Evolutionary conservation across 1,284 basidiomycete genomes (phyloP), one percentile per base, ranked within the genome.

Genomic region (Phlebopus sp.): DNA sequence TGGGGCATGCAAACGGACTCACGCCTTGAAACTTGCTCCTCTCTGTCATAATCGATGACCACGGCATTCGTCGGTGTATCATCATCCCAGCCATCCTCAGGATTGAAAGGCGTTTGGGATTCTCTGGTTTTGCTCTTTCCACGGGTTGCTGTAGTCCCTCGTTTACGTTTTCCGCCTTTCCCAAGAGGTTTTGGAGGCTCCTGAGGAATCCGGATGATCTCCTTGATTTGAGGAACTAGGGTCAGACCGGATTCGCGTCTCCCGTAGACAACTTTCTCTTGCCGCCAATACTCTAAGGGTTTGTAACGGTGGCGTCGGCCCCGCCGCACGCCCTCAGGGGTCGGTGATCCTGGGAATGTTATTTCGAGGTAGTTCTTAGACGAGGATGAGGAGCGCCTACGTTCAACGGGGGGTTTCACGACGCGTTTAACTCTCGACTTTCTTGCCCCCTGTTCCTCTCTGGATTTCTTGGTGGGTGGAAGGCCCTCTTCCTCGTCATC

Each of bases 271-370:
- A 92, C 80, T 52, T 84, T 86, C 67, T 99, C 96, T 55, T 84
- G 83, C n/a, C 92, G 81, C 97, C 97, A 99, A 72, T 78, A 97
- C 35, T 92, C 88, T 23, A 99, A 74, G 2, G 96, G 97, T 40
- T 73, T 72, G 58, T 84, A 85, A 13, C 85, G 82, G 46, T 79
- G 74, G 17, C 95, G 84, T 41, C 74, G 75, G 27, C 90, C 85
- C 39, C 90, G 82, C 7, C 94, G 84, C 3, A 90, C 72, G 27
- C 89, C 90, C 15, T 83, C 73, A 7, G 75, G 70, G 7, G 58
- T 52, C 30, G 53, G 56, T 43, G 55, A 53, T 44, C 27, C 60
- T 59, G 41, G 43, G 37, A 27, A 27, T 11, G 31, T 19, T 65
- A 30, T 54, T 58, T 52, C 15, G 40, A 49, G 13, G 8, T 17